A percentile compares a stretch with the other conserved stretches of the same genome.
These are phyloP conservation scores for Xylona heveae DNA, from an alignment of 495 filamentous ascomycete species.

Conservation along the genomic window DNA sequence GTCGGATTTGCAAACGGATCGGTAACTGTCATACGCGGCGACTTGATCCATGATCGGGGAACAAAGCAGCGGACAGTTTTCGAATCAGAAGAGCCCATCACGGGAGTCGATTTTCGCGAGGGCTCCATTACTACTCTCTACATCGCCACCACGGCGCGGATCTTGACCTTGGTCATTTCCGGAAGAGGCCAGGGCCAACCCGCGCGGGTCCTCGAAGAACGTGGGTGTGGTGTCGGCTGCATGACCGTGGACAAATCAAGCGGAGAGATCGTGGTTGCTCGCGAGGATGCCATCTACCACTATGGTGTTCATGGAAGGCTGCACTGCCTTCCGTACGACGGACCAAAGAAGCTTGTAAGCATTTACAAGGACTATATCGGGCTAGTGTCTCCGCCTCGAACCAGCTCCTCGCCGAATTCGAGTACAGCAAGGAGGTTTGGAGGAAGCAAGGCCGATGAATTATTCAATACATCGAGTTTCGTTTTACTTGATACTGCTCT, in stretches of 20 bases:
- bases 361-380: constrained; percentile 75
- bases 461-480: constrained; percentile 67
- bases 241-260: constrained; percentile 68
- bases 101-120: constrained; percentile 60
- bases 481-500: constrained; percentile 77
- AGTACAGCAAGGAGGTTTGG: constrained; percentile 41
- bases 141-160: constrained; percentile 76
- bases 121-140: constrained; percentile 55
- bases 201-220: constrained; percentile 67
- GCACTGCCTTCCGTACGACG: constrained; percentile 74
- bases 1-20: constrained; percentile 92
- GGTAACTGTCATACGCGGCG: constrained; percentile 81
- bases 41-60: constrained; percentile 89
- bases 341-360: constrained; percentile 61
- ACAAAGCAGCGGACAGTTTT: constrained; percentile 89
- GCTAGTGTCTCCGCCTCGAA: constrained; percentile 62
- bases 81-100: constrained; percentile 91
- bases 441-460: constrained; percentile 41
- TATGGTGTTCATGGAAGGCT: constrained; percentile 75
- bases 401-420: constrained; percentile 27
- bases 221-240: constrained; percentile 74
- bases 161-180: constrained; percentile 65
- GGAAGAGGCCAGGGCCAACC: constrained; percentile 80
- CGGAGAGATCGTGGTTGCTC: constrained; percentile 69
- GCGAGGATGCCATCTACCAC: constrained; percentile 88